Percentiles rank a stretch among this genome's conserved stretches.
phyloP scores from a whole-genome alignment of 352 stramenopile species.

The Globisporangium acanthophoron region DNA sequence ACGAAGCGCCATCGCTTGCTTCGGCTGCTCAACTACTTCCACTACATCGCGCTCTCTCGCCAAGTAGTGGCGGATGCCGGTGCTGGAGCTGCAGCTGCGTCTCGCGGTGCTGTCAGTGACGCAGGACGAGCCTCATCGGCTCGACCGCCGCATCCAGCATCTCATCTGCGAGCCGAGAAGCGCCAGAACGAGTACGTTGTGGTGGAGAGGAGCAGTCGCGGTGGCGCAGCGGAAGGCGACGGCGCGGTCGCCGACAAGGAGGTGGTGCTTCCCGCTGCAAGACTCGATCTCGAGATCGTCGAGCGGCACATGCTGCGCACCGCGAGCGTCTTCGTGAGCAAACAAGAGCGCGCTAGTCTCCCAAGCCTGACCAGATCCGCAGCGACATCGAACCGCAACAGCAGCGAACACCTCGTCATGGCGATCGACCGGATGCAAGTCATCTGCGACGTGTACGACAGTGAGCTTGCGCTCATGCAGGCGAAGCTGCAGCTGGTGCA shows the following conservation, averaged over 20 bases:
- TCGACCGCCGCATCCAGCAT: not conserved
- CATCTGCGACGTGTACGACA: constrained; percentile 51
- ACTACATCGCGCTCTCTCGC: constrained; percentile 25
- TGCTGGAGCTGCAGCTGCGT: not conserved
- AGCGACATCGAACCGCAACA: not conserved
- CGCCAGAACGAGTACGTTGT: constrained; percentile 20
- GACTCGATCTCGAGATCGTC: constrained; percentile 29
- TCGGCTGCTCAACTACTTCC: constrained; percentile 43
- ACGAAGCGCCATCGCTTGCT: constrained; percentile 29
- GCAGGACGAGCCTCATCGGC: not conserved
- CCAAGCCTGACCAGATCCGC: constrained; percentile 2
- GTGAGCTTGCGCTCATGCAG: constrained; percentile 32
- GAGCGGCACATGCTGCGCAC: constrained; percentile 41
- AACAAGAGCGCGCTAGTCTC: constrained; percentile 36
- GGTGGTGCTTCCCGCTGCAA: constrained; percentile 34
- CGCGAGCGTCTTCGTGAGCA: constrained; percentile 40
- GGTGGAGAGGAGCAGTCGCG: not conserved
- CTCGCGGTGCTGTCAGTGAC: no score
- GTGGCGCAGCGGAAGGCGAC: not conserved
- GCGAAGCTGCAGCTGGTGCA: constrained; percentile 34
- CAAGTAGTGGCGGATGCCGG: not conserved
- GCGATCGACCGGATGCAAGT: constrained; percentile 52
- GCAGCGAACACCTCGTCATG: constrained; percentile 3
- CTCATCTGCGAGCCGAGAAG: constrained; percentile 8
- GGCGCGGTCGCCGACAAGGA: constrained; percentile 13